These are phyloP conservation scores for Balamuthia mandrillaris DNA, from an alignment of 208 protist species.

Conservation along the genomic window DNA sequence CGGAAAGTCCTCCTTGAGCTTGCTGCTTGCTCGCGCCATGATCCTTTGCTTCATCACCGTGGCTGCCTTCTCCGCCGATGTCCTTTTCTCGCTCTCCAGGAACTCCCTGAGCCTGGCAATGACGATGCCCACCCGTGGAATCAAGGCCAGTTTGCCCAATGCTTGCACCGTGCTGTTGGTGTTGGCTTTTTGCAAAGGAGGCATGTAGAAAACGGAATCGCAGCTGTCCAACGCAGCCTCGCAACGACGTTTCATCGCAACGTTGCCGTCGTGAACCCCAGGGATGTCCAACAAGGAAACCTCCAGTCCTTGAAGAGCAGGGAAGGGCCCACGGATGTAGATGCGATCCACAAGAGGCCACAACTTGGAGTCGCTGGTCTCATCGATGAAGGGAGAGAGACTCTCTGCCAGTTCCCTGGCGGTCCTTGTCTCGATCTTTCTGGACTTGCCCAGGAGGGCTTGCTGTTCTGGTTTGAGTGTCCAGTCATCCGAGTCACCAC, in stretches of 20 bases:
- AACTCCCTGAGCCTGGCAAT: not conserved
- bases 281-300: slow-evolving; percentile 11
- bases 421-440: too few relatives aligned
- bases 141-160: not conserved
- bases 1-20: too few relatives aligned
- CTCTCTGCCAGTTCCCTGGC: not conserved
- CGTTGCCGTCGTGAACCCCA: not conserved
- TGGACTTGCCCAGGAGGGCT: not conserved
- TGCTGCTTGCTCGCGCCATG: too few relatives aligned
- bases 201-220: slow-evolving; percentile 6
- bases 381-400: not conserved
- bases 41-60: too few relatives aligned
- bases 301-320: not conserved
- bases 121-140: not conserved
- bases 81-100: not conserved
- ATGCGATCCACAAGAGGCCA: not conserved
- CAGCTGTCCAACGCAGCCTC: not conserved
- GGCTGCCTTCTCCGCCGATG: too few relatives aligned
- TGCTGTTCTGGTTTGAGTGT: not conserved
- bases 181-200: not conserved
- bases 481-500: not conserved
- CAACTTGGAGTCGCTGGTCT: not conserved
- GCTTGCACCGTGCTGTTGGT: not conserved
- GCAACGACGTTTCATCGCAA: not conserved
- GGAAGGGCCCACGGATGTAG: not conserved